Evolutionary conservation across 345 rosid species (phyloP), one percentile per base, ranked within the genome.

Genomic region (Arabis alpina): DNA sequence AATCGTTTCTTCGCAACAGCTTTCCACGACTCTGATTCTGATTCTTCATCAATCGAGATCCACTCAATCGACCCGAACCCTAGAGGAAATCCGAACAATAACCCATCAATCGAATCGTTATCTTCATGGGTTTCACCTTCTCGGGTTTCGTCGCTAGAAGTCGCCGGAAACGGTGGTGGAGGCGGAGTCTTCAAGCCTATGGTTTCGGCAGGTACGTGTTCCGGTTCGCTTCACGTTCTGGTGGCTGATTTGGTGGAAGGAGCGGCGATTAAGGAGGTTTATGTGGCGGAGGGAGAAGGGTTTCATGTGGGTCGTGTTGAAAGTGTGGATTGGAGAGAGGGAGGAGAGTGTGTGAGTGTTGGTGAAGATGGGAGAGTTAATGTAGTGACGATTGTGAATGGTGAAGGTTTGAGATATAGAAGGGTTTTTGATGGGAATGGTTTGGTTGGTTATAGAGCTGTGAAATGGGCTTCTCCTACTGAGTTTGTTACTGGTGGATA

Each of bases 401-500:
- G 72, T 34, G 75, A 72, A 64, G 79, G 79, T 5, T 68, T 81
- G 43, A 76, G 61, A 10, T 79, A 55, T 64, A 77, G 74, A 55
- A 86, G 80, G 79, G 81, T 91, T 50, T 85, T 81, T 54, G 95
- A 93, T 44, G 87, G 86, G 51, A 83, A 83, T 47, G 98, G 97
- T 8, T 68, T 91, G 75, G 89, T 87, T 30, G 84, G 88, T 12
- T 93, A 87, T 69, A 81, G 83, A 12, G 86, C 95, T 1, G 96
- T 81, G 56, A 91, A 77, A 63, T 89, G 97, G 96, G 97, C 92
- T 5, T 93, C 98, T 5, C 85, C 87, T 10, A 70, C 69, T 56
- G 98, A 93, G 81, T 91, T 91, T 75, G 92, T 86, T 3, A 91
- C 96, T 2, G 98, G 97, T 52, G 94, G 98, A 27, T 83, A 66